phyloP scores from a whole-genome alignment of 1,284 basidiomycete genomes.

The Cryptococcus deneoformans region DNA sequence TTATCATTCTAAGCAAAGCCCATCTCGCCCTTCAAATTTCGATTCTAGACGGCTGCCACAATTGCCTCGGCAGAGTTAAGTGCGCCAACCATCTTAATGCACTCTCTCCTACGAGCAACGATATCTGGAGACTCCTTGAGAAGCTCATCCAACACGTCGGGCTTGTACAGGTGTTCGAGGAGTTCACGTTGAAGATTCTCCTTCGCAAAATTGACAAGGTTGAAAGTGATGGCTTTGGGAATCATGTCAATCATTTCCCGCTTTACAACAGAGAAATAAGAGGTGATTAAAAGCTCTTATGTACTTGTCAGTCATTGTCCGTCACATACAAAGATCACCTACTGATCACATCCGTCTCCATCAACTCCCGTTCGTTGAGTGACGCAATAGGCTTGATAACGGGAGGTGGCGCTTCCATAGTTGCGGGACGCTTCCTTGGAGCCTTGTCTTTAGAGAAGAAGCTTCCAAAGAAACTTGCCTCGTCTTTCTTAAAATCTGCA shows the following conservation, averaged over 20 bases:
- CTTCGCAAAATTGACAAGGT: constrained; percentile 87
- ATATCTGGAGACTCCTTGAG: constrained; percentile 74
- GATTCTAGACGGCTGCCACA: constrained; percentile 33
- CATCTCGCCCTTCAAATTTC: neutral
- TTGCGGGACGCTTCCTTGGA: constrained; percentile 66
- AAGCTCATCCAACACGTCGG: constrained; percentile 85
- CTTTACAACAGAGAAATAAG: constrained; percentile 97
- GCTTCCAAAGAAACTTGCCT: constrained; percentile 90
- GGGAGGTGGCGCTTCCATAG: constrained; percentile 90
- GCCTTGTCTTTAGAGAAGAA: constrained; percentile 71
- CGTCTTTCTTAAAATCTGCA: constrained; percentile 81
- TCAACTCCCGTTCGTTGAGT: constrained; percentile 89
- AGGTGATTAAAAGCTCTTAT: constrained; percentile 83
- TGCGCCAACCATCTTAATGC: constrained; percentile 80
- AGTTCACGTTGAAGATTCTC: constrained; percentile 60
- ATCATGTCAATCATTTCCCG: constrained; percentile 99
- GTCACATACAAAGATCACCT: constrained; percentile 42
- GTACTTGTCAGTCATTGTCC: neutral
- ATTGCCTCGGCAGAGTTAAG: constrained; percentile 88
- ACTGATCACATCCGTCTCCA: constrained; percentile 99
- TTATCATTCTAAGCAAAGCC: neutral
- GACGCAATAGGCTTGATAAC: constrained; percentile 90
- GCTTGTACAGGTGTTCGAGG: constrained; percentile 54
- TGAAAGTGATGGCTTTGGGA: constrained; percentile 93
- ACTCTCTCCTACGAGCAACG: constrained; percentile 63